A percentile compares a stretch with the other conserved stretches of the same genome.
These are phyloP conservation scores for Alternaria sp. DNA, from an alignment of 2,329 filamentous ascomycete genomes.

Conservation along the genomic window DNA sequence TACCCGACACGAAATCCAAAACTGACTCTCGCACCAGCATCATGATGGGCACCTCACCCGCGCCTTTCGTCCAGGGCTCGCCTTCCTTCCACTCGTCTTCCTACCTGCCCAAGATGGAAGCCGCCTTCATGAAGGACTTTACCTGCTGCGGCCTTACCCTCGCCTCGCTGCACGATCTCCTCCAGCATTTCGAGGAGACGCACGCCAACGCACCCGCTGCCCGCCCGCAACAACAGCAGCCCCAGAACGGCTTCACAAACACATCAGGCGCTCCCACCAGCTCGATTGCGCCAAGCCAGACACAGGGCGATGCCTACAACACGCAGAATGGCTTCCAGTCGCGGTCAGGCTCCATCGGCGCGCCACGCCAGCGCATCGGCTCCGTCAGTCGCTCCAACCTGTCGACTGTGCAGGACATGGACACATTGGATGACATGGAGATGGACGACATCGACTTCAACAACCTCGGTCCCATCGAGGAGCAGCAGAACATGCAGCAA, in stretches of 20 bases:
- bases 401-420: conserved; percentile 68
- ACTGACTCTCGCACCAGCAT: conserved; percentile 67
- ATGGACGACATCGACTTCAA: conserved; percentile 96
- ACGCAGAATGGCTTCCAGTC: conserved; percentile 50
- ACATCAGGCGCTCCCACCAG: conserved; percentile 36
- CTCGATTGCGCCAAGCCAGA: conserved; percentile 57
- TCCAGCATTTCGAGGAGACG: conserved; percentile 96
- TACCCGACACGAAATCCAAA: conserved; percentile 11
- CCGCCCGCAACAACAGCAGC: conserved; percentile 59
- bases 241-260: conserved; percentile 53
- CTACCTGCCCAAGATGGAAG: conserved; percentile 94
- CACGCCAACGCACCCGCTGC: conserved; percentile 76
- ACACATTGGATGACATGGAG: conserved; percentile 91
- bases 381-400: conserved; percentile 52
- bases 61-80: conserved; percentile 77
- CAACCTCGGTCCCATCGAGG: conserved; percentile 69
- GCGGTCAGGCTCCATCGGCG: conserved; percentile 51
- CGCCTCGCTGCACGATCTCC: conserved; percentile 89
- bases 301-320: conserved; percentile 47
- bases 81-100: conserved; percentile 96
- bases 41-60: conserved; percentile 97
- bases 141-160: conserved; percentile 90
- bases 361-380: conserved; percentile 50
- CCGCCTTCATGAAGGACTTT: conserved; percentile 97
- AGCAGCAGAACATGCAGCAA: conserved; percentile 64